These are phyloP conservation scores for Fusarium pseudocircinatum DNA, from an alignment of 2,329 filamentous ascomycete species.

Conservation along the genomic window DNA sequence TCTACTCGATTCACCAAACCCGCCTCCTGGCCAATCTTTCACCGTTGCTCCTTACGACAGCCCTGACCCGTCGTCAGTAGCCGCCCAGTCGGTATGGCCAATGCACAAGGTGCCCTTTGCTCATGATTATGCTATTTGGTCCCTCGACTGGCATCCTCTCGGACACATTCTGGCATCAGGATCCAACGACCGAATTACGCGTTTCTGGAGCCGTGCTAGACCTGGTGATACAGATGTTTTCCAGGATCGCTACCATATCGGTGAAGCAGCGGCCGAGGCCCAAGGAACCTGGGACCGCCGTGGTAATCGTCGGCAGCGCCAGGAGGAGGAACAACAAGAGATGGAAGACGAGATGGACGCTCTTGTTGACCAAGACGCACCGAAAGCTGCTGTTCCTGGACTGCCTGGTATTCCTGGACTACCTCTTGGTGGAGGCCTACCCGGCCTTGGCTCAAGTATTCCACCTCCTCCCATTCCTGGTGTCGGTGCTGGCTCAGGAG, in stretches of 20 bases:
- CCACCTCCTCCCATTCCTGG: slow-evolving; percentile 61
- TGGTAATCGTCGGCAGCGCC: slow-evolving; percentile 78
- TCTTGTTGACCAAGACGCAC: slow-evolving; percentile 86
- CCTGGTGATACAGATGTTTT: slow-evolving; percentile 87
- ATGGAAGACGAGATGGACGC: slow-evolving; percentile 93
- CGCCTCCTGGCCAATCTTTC: slow-evolving; percentile 75
- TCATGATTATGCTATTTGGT: slow-evolving; percentile 97
- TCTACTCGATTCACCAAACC: slow-evolving; percentile 93
- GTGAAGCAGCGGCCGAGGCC: slow-evolving; percentile 90
- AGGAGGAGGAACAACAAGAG: slow-evolving; percentile 94
- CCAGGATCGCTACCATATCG: slow-evolving; percentile 95
- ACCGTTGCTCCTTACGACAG: slow-evolving; percentile 86
- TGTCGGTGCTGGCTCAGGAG: slow-evolving; percentile 54
- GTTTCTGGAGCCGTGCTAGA: slow-evolving; percentile 93
- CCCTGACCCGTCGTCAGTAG: slow-evolving; percentile 79
- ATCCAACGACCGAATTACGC: slow-evolving; percentile 94
- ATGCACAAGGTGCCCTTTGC: slow-evolving; percentile 88
- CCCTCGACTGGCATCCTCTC: slow-evolving; percentile 95
- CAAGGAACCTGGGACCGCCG: slow-evolving; percentile 93
- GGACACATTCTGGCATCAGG: slow-evolving; percentile 95
- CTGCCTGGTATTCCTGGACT: slow-evolving; percentile 69
- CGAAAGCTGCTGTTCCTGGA: slow-evolving; percentile 54
- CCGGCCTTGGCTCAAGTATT: slow-evolving; percentile 55
- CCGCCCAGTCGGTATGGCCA: slow-evolving; percentile 90
- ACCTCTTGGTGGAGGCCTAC: slow-evolving; percentile 54